A percentile compares a stretch with the other conserved stretches of the same genome.
Evolutionary conservation across 768 basidiomycete species (phyloP).

Genomic region (Lyophyllum shimeji): DNA sequence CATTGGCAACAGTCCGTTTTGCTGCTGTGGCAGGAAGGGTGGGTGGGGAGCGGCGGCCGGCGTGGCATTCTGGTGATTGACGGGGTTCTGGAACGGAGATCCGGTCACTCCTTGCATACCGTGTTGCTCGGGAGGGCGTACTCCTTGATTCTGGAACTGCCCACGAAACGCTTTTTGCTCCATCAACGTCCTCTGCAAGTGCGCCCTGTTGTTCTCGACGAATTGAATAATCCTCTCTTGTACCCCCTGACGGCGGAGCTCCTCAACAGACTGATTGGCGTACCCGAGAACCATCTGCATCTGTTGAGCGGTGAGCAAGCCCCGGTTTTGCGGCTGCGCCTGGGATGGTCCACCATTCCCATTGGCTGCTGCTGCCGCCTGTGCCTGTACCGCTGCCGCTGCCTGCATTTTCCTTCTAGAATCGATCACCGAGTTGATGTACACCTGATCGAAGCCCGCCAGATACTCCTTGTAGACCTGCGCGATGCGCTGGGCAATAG

Average conservation of each 20-base stretch:
- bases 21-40: conserved; percentile 5
- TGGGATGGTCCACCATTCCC: background rate
- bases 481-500: conserved; percentile 56
- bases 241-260: conserved; percentile 53
- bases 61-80: background rate
- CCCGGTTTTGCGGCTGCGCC: conserved; percentile 6
- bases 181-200: conserved; percentile 37
- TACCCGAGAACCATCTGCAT: conserved; percentile 47
- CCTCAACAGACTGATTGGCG: conserved; percentile 42
- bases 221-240: conserved; percentile 50
- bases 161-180: conserved; percentile 39
- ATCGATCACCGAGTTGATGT: conserved; percentile 42
- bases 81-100: conserved; percentile 7
- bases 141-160: conserved; percentile 23
- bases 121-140: conserved; percentile 12
- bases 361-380: conserved; percentile 3
- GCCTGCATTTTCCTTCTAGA: conserved; percentile 26
- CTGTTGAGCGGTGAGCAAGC: conserved; percentile 29
- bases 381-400: conserved; percentile 8
- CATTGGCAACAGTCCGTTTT: conserved; percentile 8
- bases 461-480: conserved; percentile 64
- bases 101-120: conserved; percentile 1
- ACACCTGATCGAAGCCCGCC: conserved; percentile 52
- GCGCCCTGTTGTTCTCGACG: conserved; percentile 56
- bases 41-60: conserved; percentile 3